Base-by-base conservation (phyloP, 495 filamentous ascomycete species). In the Terfezia claveryi region DNA sequence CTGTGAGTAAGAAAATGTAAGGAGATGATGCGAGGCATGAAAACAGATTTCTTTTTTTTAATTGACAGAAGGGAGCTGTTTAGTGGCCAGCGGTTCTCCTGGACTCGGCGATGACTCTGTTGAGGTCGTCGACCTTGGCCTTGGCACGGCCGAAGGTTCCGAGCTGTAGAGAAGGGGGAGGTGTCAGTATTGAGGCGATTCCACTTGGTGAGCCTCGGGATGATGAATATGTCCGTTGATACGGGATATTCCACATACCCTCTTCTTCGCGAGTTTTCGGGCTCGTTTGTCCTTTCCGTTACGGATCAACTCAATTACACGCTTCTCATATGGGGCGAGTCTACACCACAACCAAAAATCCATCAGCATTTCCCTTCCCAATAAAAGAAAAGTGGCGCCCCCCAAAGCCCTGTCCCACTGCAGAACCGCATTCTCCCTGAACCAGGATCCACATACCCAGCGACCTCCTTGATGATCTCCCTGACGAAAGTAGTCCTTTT, bases 221-320 rank as follows among this genome's bases (percentile, higher is more conserved):
- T 46, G 41, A 8, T 46, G 4, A 46, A 20, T 20, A 46, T 14
- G 41, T 4, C 4, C 4, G 3, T 46, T 51, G n/a, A 12, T 32
- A 27, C 2, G 5, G 49, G 20, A 20, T 23, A 41, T 38, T 55
- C 57, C 51, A 79, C 75, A 59, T 78, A 85, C 85, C 73, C 91
- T 78, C 82, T 93, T 95, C 89, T 98, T 98, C 62, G 91, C 91
- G 67, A 94, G 82, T 80, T 96, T 96, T 61, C 91, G 77, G 59
- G 91, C 91, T 73, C 91, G 85, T 83, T 98, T 98, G 73, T 98
- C 91, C 76, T 94, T 94, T 76, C 81, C 80, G 79, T 96, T 98
- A 64, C 91, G 85, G 70, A 98, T 80, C 62, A 98, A 77, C 80
- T 98, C 91, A 70, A 96, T 92, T 68, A 98, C 84, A 65, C 91